Evolutionary conservation across 345 rosid species (phyloP), one percentile per base, ranked within the genome.

Genomic region (Acer saccharum): DNA sequence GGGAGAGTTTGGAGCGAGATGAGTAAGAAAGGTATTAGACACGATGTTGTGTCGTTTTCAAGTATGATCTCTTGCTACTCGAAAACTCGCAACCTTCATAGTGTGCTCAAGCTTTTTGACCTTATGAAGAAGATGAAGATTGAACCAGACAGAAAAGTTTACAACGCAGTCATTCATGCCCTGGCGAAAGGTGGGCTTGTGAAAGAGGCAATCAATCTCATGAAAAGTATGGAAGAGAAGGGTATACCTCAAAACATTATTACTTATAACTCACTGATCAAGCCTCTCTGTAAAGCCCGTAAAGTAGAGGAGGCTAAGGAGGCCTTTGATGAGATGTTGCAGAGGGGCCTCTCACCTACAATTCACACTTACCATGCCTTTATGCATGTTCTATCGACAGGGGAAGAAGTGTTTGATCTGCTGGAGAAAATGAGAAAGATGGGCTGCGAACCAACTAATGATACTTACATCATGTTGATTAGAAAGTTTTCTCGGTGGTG

Each of bases 1-100:
- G 95, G 94, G 74, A 83, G 97, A 80, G 82, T 94, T 29, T 96
- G 99, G 99, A 86, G 80, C 78, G 95, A 92, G 86, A 96, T 96
- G 97, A 76, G 87, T 70, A 90, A 83, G 77, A 88, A 90, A 66
- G 87, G 93, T 41, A 75, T 92, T 12, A 65, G 27, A 12, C 86
- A 88, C 54, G 98, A 96, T 79, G 95, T 81, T 32, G 93, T 96
- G 71, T 92, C 97, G 0, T 96, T 90, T 81, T 87, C 93, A 0
- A 75, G 95, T 73, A 78, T 96, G 76, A 82, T 92, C 68, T 87
- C 97, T 83, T 92, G 99, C 77, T 88, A 96, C 72, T 96, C 97
- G 0, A 96, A 94, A 84, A 82, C 88, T 35, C 84, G 87, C 43
- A 91, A 80, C 82, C 86, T 94, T 78, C 79, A 85, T 74, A 92